These are phyloP conservation scores for Coemansia sp. DNA, from an alignment of 192 early-diverging fungal genomes.

Conservation along the genomic window DNA sequence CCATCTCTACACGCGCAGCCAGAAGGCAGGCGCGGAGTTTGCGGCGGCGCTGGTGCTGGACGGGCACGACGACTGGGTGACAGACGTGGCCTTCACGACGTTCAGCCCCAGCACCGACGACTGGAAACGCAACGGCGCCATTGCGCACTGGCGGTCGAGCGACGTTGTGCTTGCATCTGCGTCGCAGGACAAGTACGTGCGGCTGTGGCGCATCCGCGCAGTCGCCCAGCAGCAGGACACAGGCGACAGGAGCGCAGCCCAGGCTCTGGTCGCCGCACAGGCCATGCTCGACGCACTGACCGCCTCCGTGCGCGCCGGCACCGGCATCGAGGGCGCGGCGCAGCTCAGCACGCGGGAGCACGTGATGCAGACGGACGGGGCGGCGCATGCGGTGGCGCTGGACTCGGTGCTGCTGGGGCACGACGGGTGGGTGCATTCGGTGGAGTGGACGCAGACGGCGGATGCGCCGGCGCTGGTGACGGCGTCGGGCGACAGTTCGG, in stretches of 20 bases:
- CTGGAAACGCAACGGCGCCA: conserved; percentile 10
- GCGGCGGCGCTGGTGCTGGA: conserved; percentile 61
- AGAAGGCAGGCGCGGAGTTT: conserved; percentile 57
- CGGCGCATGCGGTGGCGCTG: conserved; percentile 63
- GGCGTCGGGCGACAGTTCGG: conserved; percentile 88
- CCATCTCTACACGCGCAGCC: conserved; percentile 62
- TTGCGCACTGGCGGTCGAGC: conserved; percentile 62
- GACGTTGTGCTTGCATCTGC: conserved; percentile 86
- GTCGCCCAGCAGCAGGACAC: neutral
- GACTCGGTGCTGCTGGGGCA: conserved; percentile 94
- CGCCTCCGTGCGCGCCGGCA: neutral
- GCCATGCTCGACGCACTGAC: conserved; percentile 5
- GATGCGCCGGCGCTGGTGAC: conserved; percentile 67
- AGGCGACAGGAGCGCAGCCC: conserved; percentile 12
- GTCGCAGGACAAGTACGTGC: conserved; percentile 90
- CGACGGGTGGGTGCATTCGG: conserved; percentile 92
- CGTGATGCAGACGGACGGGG: conserved; percentile 3
- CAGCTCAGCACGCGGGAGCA: conserved; percentile 88
- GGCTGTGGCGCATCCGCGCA: conserved; percentile 68
- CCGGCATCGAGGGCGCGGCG: neutral
- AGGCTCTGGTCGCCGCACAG: conserved; percentile 23
- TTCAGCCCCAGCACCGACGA: conserved; percentile 47
- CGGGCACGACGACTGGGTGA: conserved; percentile 95
- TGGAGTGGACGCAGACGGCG: conserved; percentile 64
- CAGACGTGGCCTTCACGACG: conserved; percentile 71